Conservation (phyloP, 306 rosid genomes). For the Vicia sativa region DNA sequence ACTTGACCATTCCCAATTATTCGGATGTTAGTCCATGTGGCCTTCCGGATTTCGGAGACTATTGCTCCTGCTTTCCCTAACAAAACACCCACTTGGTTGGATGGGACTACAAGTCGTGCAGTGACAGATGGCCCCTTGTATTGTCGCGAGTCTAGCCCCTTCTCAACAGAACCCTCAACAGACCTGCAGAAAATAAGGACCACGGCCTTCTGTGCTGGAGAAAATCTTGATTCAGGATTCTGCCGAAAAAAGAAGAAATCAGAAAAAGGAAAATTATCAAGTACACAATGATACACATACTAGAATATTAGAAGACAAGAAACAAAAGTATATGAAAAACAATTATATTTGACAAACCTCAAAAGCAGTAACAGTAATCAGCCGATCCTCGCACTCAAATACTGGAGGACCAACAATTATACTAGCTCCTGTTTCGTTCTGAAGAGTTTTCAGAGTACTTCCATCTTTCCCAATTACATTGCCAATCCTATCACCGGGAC, state of each 20-base stretch:
- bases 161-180: constrained; percentile 60
- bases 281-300: constrained; percentile 15
- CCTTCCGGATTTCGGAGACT: constrained; percentile 79
- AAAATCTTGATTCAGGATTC: constrained; percentile 74
- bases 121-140: constrained; percentile 57
- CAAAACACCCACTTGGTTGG: constrained; percentile 91
- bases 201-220: constrained; percentile 85
- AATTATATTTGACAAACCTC: constrained; percentile 65
- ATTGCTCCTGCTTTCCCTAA: constrained; percentile 89
- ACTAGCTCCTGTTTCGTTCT: constrained; percentile 80
- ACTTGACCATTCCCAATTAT: constrained; percentile 65
- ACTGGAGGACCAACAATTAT: constrained; percentile 65
- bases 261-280: constrained; percentile 8
- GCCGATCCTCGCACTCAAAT: constrained; percentile 72
- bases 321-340: constrained; percentile 25
- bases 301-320: constrained; percentile 15
- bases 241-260: constrained; percentile 44
- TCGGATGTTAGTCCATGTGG: constrained; percentile 70
- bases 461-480: constrained; percentile 91
- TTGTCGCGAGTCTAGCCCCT: constrained; percentile 56
- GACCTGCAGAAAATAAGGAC: constrained; percentile 81
- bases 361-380: constrained; percentile 68
- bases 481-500: constrained; percentile 71
- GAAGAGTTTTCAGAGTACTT: constrained; percentile 64
- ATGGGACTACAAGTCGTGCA: constrained; percentile 71